Base-by-base conservation (phyloP, 2,329 filamentous ascomycete genomes). In the Anisogramma anomala region DNA sequence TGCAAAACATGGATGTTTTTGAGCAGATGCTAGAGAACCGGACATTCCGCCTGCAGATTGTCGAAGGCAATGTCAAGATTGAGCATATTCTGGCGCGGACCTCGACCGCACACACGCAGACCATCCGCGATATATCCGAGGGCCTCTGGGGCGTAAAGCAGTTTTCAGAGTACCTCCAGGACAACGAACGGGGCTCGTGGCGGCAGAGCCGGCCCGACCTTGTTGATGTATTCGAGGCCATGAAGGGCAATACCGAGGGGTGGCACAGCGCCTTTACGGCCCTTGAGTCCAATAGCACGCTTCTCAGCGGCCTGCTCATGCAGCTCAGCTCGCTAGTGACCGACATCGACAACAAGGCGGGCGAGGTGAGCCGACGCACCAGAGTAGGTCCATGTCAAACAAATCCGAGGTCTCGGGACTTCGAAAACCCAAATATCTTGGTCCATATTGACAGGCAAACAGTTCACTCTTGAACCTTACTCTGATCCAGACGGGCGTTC, bases 161-260 rank as follows among this genome's bases (percentile, higher is more conserved):
- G 40, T 82, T 96, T 39, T 79, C 79, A 42, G 68, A 74, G 41
- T 95, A 94, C 58, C 66, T 96, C 36, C 67, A 71, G 5, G 67
- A 74, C 25, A 73, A 93, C 46, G 71, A 75, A 33, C 66, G 77
- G 27, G 69, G 74, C 4, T 68, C 71, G 49, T 77, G 74, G 58
- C 71, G 77, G 42, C 62, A 70, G 38, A 76, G 81, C 35, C 73
- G 84, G 17, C 68, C 72, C 2, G 70, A 76, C 35, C 66, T 81
- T 34, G 69, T 72, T 26, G 79, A 84, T 34, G 85, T 94, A 15
- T 91, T 84, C 52, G 74, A 80, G 30, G 86, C 88, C 27, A 96
- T 96, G 88, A 82, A 83, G 54, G 84, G 85, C 25, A 96, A 96
- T 52, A 81, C 87, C 7, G 83, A 93, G 49, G 87, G 88, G 32